A percentile compares a stretch with the other conserved stretches of the same genome.
Evolutionary conservation across 768 basidiomycete species (phyloP).

Genomic region (Paxillus rubicundulus): DNA sequence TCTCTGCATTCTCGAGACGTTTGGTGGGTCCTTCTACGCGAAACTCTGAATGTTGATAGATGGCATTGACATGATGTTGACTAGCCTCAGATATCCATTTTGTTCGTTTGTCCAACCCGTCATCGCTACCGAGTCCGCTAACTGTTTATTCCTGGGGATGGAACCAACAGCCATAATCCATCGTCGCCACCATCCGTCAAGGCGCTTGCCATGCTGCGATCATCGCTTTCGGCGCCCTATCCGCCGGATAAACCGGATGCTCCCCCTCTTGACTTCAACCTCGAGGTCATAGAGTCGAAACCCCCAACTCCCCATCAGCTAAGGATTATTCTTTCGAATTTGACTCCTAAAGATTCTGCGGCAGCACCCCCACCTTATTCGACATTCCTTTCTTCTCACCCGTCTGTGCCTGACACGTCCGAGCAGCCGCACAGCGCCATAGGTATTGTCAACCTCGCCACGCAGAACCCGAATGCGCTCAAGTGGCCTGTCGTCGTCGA

Average conservation of each 20-base stretch:
- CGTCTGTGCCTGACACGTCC: slow-evolving; percentile 38
- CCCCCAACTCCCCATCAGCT: slow-evolving; percentile 70
- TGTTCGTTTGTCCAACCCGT: slow-evolving; percentile 40
- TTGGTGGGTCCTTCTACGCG: slow-evolving; percentile 25
- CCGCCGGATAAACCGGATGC: slow-evolving; percentile 47
- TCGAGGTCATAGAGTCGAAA: slow-evolving; percentile 65
- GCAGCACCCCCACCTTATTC: slow-evolving; percentile 27
- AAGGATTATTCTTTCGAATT: slow-evolving; percentile 60
- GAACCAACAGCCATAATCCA: slow-evolving; percentile 53
- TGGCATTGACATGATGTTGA: neutral
- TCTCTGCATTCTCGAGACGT: slow-evolving; percentile 37
- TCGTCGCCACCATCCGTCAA: slow-evolving; percentile 62
- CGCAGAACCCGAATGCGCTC: slow-evolving; percentile 55
- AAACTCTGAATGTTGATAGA: neutral
- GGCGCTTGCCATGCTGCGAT: slow-evolving; percentile 58
- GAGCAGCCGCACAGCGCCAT: slow-evolving; percentile 41
- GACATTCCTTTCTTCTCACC: slow-evolving; percentile 62
- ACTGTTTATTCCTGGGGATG: neutral
- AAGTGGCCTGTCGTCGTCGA: slow-evolving; percentile 84
- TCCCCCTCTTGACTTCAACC: slow-evolving; percentile 62
- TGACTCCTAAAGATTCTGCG: slow-evolving; percentile 34
- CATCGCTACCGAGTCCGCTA: slow-evolving; percentile 9
- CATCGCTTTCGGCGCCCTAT: slow-evolving; percentile 59
- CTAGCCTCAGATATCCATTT: slow-evolving; percentile 63
- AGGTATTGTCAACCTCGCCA: slow-evolving; percentile 49